Base-by-base conservation (phyloP, 441 rosid genomes). In the Omphalea diandra region DNA sequence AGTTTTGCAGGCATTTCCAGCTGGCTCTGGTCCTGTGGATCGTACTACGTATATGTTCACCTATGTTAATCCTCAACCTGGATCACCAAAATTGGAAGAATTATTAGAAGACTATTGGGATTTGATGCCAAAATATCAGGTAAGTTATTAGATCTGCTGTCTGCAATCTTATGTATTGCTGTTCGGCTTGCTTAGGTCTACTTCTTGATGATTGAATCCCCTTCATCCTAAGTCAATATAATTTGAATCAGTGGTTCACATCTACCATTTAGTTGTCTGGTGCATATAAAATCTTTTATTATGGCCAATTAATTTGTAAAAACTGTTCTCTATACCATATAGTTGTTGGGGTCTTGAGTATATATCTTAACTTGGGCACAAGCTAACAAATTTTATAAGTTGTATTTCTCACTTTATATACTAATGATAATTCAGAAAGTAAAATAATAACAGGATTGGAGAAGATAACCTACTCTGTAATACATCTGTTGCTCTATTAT, bases 11-110 rank as follows among this genome's bases (percentile, higher is more conserved):
- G 98, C 99, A 77, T 94, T 92, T 86, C 98, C 99, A 9, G 90
- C 98, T 68, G 97, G 99, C 41, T 92, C 99, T 66, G 97, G 94
- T 62, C 93, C 93, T 41, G 35, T 76, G 44, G 98, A 94, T 81
- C 94, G 97, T 36, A 94, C 99, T 29, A 88, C 93, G 27, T 94
- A 94, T 76, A 92, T 94, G 99, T 92, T 94, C 85, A 88, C 99
- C 46, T 92, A 94, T 72, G 85, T 94, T 67, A 83, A 83, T 80
- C 98, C 99, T 59, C 93, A 88, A 83, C 85, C 93, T 18, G 78
- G 81, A 65, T 87, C 90, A 32, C 99, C 98, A 5, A 80, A 83
- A 78, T 69, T 94, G 71, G 99, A 94, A 83, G 96, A 90, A 63
- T 75, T 94, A 69, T 83, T 94, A 49, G 99, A 94, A 84, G 88